phyloP scores from a whole-genome alignment of 2,329 filamentous ascomycete genomes.

The Alternaria rosae region DNA sequence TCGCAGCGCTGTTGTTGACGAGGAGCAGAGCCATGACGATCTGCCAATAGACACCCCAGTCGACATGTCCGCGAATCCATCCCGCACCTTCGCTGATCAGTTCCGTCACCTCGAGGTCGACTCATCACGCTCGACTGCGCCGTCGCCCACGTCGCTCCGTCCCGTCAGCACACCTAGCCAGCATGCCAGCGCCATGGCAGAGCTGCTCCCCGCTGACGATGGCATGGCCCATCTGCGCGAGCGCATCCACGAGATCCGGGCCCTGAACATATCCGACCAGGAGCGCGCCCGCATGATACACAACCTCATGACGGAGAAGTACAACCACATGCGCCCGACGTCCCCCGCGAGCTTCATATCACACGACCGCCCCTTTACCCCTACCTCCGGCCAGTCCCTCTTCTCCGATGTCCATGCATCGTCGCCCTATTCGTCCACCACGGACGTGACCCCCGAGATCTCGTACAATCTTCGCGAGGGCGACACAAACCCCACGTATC shows the following conservation, averaged over 20 bases:
- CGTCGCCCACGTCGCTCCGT: constrained; percentile 24
- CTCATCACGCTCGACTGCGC: constrained; percentile 32
- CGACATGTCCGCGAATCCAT: constrained; percentile 45
- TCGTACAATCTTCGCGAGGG: constrained; percentile 46
- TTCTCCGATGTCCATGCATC: constrained; percentile 45
- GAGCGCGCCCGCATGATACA: constrained; percentile 61
- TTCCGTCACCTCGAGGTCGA: constrained; percentile 36
- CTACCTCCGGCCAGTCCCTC: constrained; percentile 44
- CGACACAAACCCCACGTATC: constrained; percentile 43
- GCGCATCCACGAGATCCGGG: constrained; percentile 58
- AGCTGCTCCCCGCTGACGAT: constrained; percentile 58
- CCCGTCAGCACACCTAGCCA: constrained; percentile 18
- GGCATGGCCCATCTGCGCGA: constrained; percentile 58
- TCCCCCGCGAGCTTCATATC: constrained; percentile 51
- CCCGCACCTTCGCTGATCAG: constrained; percentile 36
- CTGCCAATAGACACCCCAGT: constrained; percentile 34
- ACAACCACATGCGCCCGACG: constrained; percentile 48
- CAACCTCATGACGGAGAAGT: constrained; percentile 58
- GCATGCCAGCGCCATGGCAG: constrained; percentile 41
- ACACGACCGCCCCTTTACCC: constrained; percentile 49
- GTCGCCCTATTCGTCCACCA: constrained; percentile 44
- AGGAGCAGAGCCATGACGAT: constrained; percentile 32
- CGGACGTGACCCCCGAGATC: constrained; percentile 44
- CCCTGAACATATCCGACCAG: constrained; percentile 53
- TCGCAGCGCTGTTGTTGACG: constrained; percentile 33